Evolutionary conservation across 352 stramenopile species (phyloP), one percentile per base, ranked within the genome.

Genomic region (Phytophthora europaea): DNA sequence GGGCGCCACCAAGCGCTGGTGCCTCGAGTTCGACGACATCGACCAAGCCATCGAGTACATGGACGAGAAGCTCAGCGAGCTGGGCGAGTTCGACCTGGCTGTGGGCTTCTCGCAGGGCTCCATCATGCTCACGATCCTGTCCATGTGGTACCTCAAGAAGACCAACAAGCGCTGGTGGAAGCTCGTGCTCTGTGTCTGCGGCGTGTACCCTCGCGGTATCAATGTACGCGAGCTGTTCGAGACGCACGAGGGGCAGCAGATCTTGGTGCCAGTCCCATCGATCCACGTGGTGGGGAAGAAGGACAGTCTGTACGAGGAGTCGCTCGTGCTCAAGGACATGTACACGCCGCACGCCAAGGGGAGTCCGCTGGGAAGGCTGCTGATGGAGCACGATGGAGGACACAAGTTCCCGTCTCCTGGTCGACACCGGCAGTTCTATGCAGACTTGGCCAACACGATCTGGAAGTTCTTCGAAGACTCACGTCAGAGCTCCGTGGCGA

Each of bases 41-140:
- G 72, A 80, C 63, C 68, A 70, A 20, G 62, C 76, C 6, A 71
- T 93, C 20, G 80, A 88, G 59, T 86, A 79, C 53, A 80, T 96
- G 65, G 72, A 89, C 50, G 65, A 87, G 26, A 81, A 93, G 66
- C 65, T 95, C 1, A 58, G 74, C 3, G 56, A 82, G 36, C 63
- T 94, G 18, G 90, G 88, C 13, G 85, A 90, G 8, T 91, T 93
- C 38, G 90, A 97, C 58, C 70, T 94, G 57, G 84, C 91, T 18
- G 48, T 94, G 8, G 88, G 87, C 15, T 97, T 97, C 54, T 95
- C 86, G 4, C 90, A 97, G 59, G 90, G 90, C 43, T 81, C 84
- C 3, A 80, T 88, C 23, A 83, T 93, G 70, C 61, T 92, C 7
- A 93, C 84, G 34, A 70, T 85, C 10, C 52, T 94, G 16, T 81